phyloP scores from a whole-genome alignment of 768 basidiomycete genomes.

The Podaxis carcinomalis region DNA sequence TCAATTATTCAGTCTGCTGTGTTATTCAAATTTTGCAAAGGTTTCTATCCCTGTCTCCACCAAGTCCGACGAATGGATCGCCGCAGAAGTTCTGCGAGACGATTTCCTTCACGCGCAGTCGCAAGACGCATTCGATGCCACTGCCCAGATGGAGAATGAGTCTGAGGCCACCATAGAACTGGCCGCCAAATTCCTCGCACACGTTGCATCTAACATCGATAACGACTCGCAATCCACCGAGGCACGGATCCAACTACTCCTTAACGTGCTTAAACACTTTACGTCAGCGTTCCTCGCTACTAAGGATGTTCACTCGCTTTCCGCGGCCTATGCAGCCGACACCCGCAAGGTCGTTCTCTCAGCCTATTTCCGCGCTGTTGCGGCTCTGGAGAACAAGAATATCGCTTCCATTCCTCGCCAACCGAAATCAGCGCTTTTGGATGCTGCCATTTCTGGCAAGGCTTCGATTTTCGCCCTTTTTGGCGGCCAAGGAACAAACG shows the following conservation, averaged over 20 bases:
- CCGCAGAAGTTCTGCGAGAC: conserved; percentile 87
- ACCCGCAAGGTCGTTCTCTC: conserved; percentile 72
- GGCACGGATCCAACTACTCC: conserved; percentile 63
- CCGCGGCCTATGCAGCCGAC: conserved; percentile 69
- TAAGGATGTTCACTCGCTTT: conserved; percentile 79
- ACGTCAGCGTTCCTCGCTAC: conserved; percentile 65
- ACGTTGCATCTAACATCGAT: conserved; percentile 61
- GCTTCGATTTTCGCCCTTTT: conserved; percentile 89
- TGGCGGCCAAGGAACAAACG: conserved; percentile 97
- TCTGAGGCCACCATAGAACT: conserved; percentile 73
- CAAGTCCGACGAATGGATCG: conserved; percentile 81
- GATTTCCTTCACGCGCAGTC: conserved; percentile 72
- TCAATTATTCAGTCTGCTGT: neutral
- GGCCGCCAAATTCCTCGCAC: conserved; percentile 77
- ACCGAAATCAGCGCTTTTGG: conserved; percentile 65
- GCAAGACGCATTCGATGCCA: conserved; percentile 52
- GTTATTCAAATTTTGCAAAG: conserved; percentile 31
- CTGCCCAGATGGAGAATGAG: conserved; percentile 46
- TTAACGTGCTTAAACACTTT: conserved; percentile 75
- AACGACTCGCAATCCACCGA: conserved; percentile 47
- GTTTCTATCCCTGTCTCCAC: conserved; percentile 86
- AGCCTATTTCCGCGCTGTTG: conserved; percentile 75
- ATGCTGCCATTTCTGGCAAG: conserved; percentile 54
- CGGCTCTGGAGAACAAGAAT: conserved; percentile 57
- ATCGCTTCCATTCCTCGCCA: conserved; percentile 52